Evolutionary conservation across 371 early-diverging fungal species (phyloP), one percentile per base, ranked within the genome.

Genomic region (Capniomyces stellatus): DNA sequence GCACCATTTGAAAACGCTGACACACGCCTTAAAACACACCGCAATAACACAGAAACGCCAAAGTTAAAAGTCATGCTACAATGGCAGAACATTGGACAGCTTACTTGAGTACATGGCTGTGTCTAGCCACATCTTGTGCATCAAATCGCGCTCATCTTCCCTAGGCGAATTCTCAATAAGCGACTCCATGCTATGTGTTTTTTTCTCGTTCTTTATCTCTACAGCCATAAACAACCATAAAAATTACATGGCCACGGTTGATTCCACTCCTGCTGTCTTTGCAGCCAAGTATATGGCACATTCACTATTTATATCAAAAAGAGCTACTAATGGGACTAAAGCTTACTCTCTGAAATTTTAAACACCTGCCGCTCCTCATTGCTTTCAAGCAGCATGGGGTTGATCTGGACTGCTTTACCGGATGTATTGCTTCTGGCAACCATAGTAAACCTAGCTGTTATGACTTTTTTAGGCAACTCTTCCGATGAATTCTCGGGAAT

Each of bases 401-500:
- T 85, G 44, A 93, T 75, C 46, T 75, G 73, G 2, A 76, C 78
- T 0, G 89, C 68, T 54, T 81, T 82, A 21, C 73, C 68, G 0
- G 87, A 85, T 23, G 64, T 61, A 2, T 83, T 74, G 62, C 90
- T 82, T 19, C 81, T 68, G 1, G 92, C 94, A 6, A 87, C 94
- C 92, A 94, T 91, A 19, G 86, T 87, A 64, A 94, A 86, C 46
- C 85, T 75, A 12, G 90, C 87, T 12, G 75, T 75, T 18, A 88
- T 62, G 30, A 85, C 75, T 1, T 56, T 40, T 2, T 61, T 53
- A 13, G 40, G 13, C 19, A 13, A n/a, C 40, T 40, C 15, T 19
- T n/a, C n/a, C n/a, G n/a, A n/a, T n/a, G n/a, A n/a, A n/a, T n/a
- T n/a, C n/a, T n/a, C n/a, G 19, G 62, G 44, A 31, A 72, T 61